A percentile compares a stretch with the other conserved stretches of the same genome.
Evolutionary conservation across 306 rosid genomes (phyloP).

Genomic region (Crataegus laevigata): DNA sequence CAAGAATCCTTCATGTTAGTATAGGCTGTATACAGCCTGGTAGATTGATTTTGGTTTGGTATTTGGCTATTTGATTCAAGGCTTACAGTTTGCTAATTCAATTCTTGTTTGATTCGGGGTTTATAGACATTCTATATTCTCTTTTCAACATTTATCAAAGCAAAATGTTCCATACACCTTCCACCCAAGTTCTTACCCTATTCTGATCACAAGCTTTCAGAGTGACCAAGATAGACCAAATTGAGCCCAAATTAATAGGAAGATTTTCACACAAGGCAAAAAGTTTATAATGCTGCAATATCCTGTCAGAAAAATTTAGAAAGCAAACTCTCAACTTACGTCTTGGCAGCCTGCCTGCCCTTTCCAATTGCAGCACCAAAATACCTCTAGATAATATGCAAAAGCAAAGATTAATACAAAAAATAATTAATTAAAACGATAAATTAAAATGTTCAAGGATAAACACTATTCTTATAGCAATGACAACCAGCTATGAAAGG

Average conservation of each 20-base stretch:
- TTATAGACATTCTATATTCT: not conserved
- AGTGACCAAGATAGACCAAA: not conserved
- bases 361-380: conserved; percentile 99
- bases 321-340: conserved; percentile 44
- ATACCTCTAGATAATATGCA: conserved; percentile 54
- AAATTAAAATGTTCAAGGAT: not conserved
- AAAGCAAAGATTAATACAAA: conserved; percentile 21
- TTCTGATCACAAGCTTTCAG: not conserved
- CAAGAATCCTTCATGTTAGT: not conserved
- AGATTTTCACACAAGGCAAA: not conserved
- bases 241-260: not conserved
- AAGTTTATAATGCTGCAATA: not conserved
- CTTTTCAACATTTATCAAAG: not conserved
- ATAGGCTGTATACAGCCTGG: not conserved
- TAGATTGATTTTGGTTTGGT: not conserved
- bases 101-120: not conserved
- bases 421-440: not conserved
- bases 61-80: not conserved
- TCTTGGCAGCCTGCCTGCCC: conserved; percentile 97
- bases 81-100: not conserved
- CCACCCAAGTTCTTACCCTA: not conserved
- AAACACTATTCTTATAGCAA: not conserved
- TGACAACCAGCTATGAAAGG: not conserved
- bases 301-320: not conserved
- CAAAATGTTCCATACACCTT: not conserved